Evolutionary conservation across 805 yeast genomes (phyloP), one percentile per base, ranked within the genome.

Genomic region (Debaryomyces maramus): DNA sequence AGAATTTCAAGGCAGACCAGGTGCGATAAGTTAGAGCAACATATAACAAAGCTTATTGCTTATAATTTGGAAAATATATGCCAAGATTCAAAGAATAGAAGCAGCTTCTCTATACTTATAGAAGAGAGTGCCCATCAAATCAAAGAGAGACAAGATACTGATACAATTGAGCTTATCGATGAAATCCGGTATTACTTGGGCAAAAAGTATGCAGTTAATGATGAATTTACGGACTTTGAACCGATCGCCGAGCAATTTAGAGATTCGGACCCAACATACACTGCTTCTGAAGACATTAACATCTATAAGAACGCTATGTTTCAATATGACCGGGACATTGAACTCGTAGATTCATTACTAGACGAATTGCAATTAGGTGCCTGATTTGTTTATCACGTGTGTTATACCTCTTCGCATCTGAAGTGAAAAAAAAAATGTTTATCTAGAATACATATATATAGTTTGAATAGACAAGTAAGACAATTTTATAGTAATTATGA

Each of bases 81-180:
- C 65, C 5, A 44, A 3, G 28, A 47, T 1, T 63, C 63, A n/a
- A 58, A 61, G 1, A 72, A 70, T 31, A 35, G 63, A n/a, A 8
- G 31, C 0, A 19, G 38, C 33, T 39, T 65, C 13, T 36, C 45
- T 6, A 31, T 28, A 6, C 44, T 65, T 14, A 55, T 67, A n/a
- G 49, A 45, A 36, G 71, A 68, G 46, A 70, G 78, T 53, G 83
- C 91, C 0, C 46, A 52, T 11, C 63, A 87, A 49, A 84, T 86
- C 36, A 52, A 72, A 15, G 60, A 56, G 11, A 72, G 93, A 53
- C 81, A 86, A 48, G 87, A 80, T 44, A 82, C 85, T 0, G 95
- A 86, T 61, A 83, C 91, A 1, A 83, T 86, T 53, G 95, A 86
- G 51, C 64, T 86, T 48, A 68, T 86, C 19, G 95, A 85, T 59